Evolutionary conservation across 768 basidiomycete genomes (phyloP).

Genomic region (Boletales sp.): DNA sequence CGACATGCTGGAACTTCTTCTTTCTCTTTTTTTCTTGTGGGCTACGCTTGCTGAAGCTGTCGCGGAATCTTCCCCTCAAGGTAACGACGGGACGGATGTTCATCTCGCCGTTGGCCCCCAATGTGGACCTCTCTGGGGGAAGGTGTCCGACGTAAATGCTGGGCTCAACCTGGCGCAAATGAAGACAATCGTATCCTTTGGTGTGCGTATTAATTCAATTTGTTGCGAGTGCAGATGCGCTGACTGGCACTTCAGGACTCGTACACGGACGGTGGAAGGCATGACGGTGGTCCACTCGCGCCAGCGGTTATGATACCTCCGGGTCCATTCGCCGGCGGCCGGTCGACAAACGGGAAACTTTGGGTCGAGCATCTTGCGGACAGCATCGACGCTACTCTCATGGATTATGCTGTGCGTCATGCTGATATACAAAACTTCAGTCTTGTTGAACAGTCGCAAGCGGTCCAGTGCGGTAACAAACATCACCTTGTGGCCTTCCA

Average conservation of each 20-base stretch:
- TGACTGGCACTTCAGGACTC: constrained; percentile 35
- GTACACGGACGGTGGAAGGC: constrained; percentile 47
- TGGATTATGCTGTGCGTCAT: constrained; percentile 47
- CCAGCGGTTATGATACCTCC: constrained; percentile 43
- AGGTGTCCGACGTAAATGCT: constrained; percentile 45
- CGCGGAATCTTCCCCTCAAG: constrained; percentile 6
- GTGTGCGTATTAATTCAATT: constrained; percentile 30
- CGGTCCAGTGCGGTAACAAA: constrained; percentile 45
- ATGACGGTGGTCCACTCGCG: constrained; percentile 42
- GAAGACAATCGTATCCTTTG: constrained; percentile 52
- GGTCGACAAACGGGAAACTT: constrained; percentile 47
- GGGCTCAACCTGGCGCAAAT: constrained; percentile 37
- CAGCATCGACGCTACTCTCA: constrained; percentile 37
- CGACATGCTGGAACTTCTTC: no score
- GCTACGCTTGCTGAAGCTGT: constrained; percentile 7
- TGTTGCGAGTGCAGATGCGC: background rate
- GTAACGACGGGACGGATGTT: constrained; percentile 17
- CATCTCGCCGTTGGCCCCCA: constrained; percentile 45
- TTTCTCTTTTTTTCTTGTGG: background rate
- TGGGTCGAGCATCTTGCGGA: constrained; percentile 49
- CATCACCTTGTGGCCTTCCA: constrained; percentile 49
- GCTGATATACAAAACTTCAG: background rate
- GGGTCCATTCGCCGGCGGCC: constrained; percentile 45
- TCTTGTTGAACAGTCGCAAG: constrained; percentile 11
- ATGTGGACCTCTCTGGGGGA: constrained; percentile 41